These are phyloP conservation scores for Rhizopogon vinicolor DNA, from an alignment of 768 basidiomycete species.

Conservation along the genomic window DNA sequence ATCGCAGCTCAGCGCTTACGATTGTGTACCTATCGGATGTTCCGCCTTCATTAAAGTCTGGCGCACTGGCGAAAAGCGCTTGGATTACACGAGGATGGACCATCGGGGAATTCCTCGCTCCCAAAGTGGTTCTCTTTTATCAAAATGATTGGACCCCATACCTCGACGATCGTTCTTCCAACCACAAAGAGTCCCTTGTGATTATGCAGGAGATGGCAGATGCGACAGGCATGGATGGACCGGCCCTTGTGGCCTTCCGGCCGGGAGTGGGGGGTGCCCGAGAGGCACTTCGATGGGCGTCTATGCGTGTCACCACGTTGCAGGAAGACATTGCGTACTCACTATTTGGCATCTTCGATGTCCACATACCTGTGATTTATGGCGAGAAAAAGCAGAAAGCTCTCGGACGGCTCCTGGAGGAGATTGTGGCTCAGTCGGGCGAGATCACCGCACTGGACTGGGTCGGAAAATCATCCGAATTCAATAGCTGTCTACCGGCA, in stretches of 20 bases:
- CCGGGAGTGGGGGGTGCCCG: not conserved
- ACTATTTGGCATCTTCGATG: not conserved
- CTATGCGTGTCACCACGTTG: not conserved
- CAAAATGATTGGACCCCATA: not conserved
- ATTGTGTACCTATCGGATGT: slow-evolving; percentile 2
- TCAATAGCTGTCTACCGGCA: not conserved
- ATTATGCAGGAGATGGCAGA: not conserved
- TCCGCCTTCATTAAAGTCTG: not conserved
- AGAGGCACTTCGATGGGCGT: not conserved
- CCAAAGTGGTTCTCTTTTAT: not conserved
- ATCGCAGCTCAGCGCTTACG: not conserved
- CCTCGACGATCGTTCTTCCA: not conserved
- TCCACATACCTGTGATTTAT: not conserved
- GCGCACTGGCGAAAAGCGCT: not conserved
- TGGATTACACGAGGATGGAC: slow-evolving; percentile 2
- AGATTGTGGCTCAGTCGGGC: not conserved
- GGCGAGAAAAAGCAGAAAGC: not conserved
- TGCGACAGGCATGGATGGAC: not conserved
- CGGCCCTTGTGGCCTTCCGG: not conserved
- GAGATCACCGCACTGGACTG: not conserved
- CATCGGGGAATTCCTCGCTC: not conserved
- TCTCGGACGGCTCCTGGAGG: not conserved
- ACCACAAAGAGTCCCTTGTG: not conserved
- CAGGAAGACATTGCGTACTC: slow-evolving; percentile 3
- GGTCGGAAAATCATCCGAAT: not conserved